phyloP scores from a whole-genome alignment of 805 yeast genomes.

The Aciculoconidium aculeatum region DNA sequence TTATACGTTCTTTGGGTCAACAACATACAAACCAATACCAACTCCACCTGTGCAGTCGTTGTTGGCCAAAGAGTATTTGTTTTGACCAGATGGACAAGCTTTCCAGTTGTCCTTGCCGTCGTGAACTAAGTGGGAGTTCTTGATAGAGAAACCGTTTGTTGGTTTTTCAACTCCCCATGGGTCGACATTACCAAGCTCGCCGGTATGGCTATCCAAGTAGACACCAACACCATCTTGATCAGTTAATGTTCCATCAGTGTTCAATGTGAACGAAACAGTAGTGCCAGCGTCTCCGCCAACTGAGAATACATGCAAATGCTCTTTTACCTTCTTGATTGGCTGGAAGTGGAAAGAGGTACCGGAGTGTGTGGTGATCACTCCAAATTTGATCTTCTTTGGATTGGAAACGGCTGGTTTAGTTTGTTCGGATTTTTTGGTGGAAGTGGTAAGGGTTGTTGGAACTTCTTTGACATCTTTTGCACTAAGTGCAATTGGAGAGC shows the following conservation, averaged over 20 bases:
- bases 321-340: conserved; percentile 18
- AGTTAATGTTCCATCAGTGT: conserved; percentile 17
- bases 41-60: conserved; percentile 21
- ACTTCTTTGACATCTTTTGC: neutral
- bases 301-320: conserved; percentile 24
- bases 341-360: conserved; percentile 18
- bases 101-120: conserved; percentile 27
- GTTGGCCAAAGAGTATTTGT: conserved; percentile 16
- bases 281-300: conserved; percentile 24
- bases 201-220: conserved; percentile 19
- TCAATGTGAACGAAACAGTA: conserved; percentile 15
- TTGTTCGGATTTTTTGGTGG: neutral
- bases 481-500: conserved; percentile 4
- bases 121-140: conserved; percentile 28
- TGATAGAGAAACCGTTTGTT: conserved; percentile 34
- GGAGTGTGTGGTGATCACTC: conserved; percentile 14
- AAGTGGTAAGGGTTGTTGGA: neutral
- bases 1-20: conserved; percentile 6
- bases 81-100: conserved; percentile 27
- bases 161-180: conserved; percentile 24
- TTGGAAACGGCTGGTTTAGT: conserved; percentile 2
- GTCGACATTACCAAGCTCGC: conserved; percentile 26
- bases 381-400: conserved; percentile 9
- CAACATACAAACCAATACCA: conserved; percentile 16
- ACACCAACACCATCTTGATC: conserved; percentile 23